These are phyloP conservation scores for Saccharomycopsis lassenensis DNA, from an alignment of 805 yeast species.

Conservation along the genomic window DNA sequence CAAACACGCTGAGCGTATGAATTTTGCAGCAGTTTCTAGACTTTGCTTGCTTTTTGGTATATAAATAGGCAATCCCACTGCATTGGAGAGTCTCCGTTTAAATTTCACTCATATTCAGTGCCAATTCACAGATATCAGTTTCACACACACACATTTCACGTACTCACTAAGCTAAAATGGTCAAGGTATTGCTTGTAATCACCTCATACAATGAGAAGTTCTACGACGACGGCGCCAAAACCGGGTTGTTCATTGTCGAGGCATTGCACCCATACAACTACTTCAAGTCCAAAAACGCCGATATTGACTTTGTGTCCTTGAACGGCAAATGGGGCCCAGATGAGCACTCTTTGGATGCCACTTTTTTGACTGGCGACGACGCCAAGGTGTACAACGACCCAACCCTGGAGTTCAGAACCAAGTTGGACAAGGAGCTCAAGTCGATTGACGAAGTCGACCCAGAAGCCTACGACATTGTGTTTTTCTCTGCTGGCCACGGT, in stretches of 20 bases:
- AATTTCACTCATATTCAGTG: too few relatives aligned
- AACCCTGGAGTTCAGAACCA: constrained; percentile 29
- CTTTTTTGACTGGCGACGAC: constrained; percentile 36
- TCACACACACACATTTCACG: too few relatives aligned
- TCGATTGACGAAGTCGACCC: constrained; percentile 39
- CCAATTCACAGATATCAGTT: too few relatives aligned
- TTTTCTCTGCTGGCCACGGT: constrained; percentile 61
- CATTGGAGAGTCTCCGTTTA: too few relatives aligned
- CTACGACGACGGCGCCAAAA: constrained; percentile 46
- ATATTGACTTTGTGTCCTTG: constrained; percentile 48
- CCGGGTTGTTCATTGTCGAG: constrained; percentile 52
- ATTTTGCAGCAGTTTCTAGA: too few relatives aligned
- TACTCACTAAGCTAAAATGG: too few relatives aligned
- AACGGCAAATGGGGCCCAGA: constrained; percentile 49
- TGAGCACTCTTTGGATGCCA: constrained; percentile 37
- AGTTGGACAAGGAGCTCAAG: constrained; percentile 31
- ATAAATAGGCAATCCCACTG: too few relatives aligned
- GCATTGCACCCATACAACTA: constrained; percentile 48
- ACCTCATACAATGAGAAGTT: constrained; percentile 34
- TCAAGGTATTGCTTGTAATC: constrained; percentile 33
- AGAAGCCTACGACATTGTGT: constrained; percentile 40
- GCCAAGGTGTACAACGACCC: constrained; percentile 29
- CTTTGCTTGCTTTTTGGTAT: too few relatives aligned
- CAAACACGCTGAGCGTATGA: too few relatives aligned
- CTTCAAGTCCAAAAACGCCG: constrained; percentile 37